Percentiles rank a stretch among this genome's conserved stretches.
phyloP scores from a whole-genome alignment of 2,329 filamentous ascomycete species.

The Pyrenochaeta sp. region DNA sequence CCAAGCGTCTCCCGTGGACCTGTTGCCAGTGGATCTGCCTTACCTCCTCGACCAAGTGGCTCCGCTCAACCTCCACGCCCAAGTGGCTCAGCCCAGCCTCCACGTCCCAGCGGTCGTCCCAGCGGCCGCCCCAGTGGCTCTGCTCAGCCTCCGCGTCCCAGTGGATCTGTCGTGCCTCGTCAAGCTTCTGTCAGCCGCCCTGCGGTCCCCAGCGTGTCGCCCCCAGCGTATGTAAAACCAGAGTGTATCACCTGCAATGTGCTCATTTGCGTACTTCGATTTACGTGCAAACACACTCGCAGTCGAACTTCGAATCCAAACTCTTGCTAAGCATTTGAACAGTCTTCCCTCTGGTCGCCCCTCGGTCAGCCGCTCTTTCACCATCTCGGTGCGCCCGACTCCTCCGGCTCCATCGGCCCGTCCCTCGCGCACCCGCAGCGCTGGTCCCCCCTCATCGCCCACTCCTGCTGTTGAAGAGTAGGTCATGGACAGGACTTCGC shows the following conservation, averaged over 20 bases:
- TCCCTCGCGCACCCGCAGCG: not conserved
- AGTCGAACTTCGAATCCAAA: not conserved
- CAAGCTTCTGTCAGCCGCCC: not conserved
- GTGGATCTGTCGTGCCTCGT: not conserved
- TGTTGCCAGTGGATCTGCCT: slow-evolving; percentile 1
- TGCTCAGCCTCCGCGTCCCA: slow-evolving; percentile 1
- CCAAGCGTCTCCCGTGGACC: slow-evolving; percentile 10
- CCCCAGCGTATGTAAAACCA: not conserved
- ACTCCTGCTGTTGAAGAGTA: slow-evolving; percentile 16
- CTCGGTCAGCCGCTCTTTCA: slow-evolving; percentile 9
- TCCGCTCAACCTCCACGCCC: slow-evolving; percentile 1
- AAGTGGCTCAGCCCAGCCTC: slow-evolving; percentile 2
- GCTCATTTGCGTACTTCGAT: not conserved
- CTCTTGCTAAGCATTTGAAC: not conserved
- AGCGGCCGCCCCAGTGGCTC: not conserved
- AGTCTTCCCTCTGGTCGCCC: slow-evolving; percentile 2
- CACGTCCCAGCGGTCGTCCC: slow-evolving; percentile 5
- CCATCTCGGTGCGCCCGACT: slow-evolving; percentile 18
- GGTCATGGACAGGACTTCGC: slow-evolving; percentile 9
- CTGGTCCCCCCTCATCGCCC: slow-evolving; percentile 7
- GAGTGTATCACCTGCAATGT: not conserved
- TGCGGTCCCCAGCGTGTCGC: not conserved
- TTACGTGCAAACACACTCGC: not conserved
- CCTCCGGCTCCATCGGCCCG: not conserved
- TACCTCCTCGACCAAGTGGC: slow-evolving; percentile 1